Base-by-base conservation (phyloP, 805 yeast species). In the Metschnikowia koreensis region DNA sequence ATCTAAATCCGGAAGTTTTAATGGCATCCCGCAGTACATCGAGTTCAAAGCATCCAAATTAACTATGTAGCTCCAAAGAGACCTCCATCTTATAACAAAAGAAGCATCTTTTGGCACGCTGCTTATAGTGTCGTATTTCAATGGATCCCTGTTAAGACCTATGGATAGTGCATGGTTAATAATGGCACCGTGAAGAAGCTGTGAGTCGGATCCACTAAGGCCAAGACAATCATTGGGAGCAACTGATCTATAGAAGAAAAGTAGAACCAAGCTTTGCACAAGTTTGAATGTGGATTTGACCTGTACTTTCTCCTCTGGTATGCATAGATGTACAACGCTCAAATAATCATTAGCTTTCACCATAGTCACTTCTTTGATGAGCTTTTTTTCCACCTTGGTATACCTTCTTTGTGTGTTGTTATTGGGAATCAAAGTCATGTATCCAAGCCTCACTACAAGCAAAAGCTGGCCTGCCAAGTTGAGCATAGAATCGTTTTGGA, bases 221-320 rank as follows among this genome's bases (percentile, higher is more conserved):
- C 79, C 78, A 51, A 67, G 74, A 50, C 73, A 66, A 56, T 75
- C 79, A 48, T 71, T 70, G 1, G 80, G 80, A 11, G 70, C 66
- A 12, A 74, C 70, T 38, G 61, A 64, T 16, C 73, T 51, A 55
- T 73, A 74, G 48, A 67, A 71, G 48, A 68, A 63, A 11, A 68
- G 50, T 17, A 73, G 61, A 10, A 68, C 56, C 48, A 73, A 61
- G 4, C 67, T 51, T 53, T 75, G 79, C 2, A 75, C 70, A 37
- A 66, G 56, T 50, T 67, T 66, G 46, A 74, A 61, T 6, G 73
- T 60, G 22, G 75, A 67, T 57, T 67, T 69, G 22, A 60, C 53
- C 1, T 64, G 60, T 10, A 66, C 60, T 26, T 58, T 62, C 33
- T 66, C 64, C 39, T 70, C 74, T 3, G 71, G 63, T 17, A 70